phyloP scores from a whole-genome alignment of 2,329 filamentous ascomycete species.

The Purpureocillium lavendulum region DNA sequence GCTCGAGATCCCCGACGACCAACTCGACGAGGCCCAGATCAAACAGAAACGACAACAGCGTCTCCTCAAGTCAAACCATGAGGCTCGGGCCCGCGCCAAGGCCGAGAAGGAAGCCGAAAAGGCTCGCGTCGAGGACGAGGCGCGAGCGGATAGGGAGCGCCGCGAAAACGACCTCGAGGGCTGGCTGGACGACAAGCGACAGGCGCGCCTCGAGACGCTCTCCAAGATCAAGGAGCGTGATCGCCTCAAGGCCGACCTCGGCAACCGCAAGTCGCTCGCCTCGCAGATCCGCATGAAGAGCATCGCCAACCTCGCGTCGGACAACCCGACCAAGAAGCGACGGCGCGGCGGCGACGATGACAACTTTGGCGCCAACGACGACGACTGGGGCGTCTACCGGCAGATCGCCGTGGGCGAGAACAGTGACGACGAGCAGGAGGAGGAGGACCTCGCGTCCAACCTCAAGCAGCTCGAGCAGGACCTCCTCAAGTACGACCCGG shows the following conservation, averaged over 20 bases:
- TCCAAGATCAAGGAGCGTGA: constrained; percentile 90
- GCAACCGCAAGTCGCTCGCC: constrained; percentile 92
- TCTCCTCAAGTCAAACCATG: constrained; percentile 88
- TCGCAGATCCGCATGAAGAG: constrained; percentile 98
- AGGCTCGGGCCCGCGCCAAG: constrained; percentile 87
- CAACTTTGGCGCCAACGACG: constrained; percentile 92
- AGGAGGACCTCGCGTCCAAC: constrained; percentile 70
- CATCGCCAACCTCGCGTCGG: constrained; percentile 89
- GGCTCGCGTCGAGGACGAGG: constrained; percentile 72
- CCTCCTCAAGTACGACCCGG: constrained; percentile 75
- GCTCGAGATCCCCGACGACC: constrained; percentile 80
- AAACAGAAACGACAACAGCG: constrained; percentile 92
- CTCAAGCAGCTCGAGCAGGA: constrained; percentile 76
- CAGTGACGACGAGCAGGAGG: constrained; percentile 85
- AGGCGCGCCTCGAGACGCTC: constrained; percentile 61
- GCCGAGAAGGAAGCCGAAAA: constrained; percentile 92
- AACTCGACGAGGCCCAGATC: constrained; percentile 82
- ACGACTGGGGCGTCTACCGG: constrained; percentile 96
- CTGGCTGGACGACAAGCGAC: constrained; percentile 79
- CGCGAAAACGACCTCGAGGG: constrained; percentile 75
- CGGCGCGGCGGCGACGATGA: constrained; percentile 86
- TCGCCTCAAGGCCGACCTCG: constrained; percentile 84
- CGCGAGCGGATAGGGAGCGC: constrained; percentile 73
- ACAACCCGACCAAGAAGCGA: constrained; percentile 76
- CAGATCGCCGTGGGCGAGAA: constrained; percentile 77